Conservation (phyloP, 345 rosid genomes). For the Xanthoceras sorbifolium region DNA sequence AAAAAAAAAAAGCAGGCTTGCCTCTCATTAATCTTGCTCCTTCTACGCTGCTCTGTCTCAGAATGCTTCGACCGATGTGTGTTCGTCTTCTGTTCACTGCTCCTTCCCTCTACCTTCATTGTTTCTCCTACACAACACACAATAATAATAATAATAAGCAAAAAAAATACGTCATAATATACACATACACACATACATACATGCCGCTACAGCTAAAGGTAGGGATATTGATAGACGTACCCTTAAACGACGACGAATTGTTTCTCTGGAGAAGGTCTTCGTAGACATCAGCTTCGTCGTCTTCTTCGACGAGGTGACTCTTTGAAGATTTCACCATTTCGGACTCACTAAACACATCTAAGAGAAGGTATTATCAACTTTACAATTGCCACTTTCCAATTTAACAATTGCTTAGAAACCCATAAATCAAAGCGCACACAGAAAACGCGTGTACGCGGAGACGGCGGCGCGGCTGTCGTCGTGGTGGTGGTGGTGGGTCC, state of each 20-base stretch:
- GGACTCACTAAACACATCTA: neutral
- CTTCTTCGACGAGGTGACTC: slow-evolving; percentile 46
- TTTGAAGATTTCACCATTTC: slow-evolving; percentile 55
- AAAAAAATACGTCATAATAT: slow-evolving; percentile 5
- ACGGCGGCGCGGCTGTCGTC: neutral
- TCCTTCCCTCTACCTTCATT: slow-evolving; percentile 42
- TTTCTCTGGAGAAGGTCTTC: slow-evolving; percentile 37
- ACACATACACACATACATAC: neutral
- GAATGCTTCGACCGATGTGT: slow-evolving; percentile 71
- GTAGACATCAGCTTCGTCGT: slow-evolving; percentile 54
- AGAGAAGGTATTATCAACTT: neutral
- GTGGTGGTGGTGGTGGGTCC: neutral
- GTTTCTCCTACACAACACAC: slow-evolving; percentile 29
- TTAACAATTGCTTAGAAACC: too few relatives aligned
- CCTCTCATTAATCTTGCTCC: slow-evolving; percentile 93
- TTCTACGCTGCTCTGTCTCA: slow-evolving; percentile 84
- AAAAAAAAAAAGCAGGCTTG: neutral
- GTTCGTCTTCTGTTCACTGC: slow-evolving; percentile 41
- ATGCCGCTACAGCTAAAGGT: neutral
- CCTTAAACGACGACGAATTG: slow-evolving; percentile 43
- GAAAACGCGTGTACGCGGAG: neutral
- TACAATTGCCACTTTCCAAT: too few relatives aligned
- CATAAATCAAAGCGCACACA: too few relatives aligned
- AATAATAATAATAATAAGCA: neutral
- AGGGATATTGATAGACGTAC: slow-evolving; percentile 18